Evolutionary conservation across 495 filamentous ascomycete species (phyloP).

Genomic region (Cercophora sp.): DNA sequence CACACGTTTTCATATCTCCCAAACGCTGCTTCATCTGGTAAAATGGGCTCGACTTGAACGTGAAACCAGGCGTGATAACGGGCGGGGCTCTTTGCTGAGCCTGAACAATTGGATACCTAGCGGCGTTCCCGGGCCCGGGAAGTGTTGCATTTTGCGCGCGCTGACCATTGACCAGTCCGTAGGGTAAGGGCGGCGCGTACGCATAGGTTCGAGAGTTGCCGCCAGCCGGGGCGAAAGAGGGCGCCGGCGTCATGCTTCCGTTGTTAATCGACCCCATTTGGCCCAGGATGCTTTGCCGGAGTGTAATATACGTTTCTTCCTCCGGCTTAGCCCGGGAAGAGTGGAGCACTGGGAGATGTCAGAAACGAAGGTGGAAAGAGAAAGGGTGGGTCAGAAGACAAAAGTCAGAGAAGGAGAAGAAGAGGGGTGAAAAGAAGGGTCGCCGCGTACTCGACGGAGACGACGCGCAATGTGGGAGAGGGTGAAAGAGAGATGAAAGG

Average conservation of each 20-base stretch:
- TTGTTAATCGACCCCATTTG: background rate
- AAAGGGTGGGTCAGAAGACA: background rate
- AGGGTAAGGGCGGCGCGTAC: no score
- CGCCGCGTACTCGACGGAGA: no score
- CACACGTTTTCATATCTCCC: slow-evolving; percentile 59
- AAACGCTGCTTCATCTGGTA: slow-evolving; percentile 60
- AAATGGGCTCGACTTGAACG: slow-evolving; percentile 77
- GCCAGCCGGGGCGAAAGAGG: slow-evolving; percentile 9
- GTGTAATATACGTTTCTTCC: no score
- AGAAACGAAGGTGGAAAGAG: background rate
- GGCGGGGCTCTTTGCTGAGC: background rate
- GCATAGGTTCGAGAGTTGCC: no score
- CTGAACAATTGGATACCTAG: background rate
- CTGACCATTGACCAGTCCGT: background rate
- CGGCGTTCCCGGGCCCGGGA: background rate
- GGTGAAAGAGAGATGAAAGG: slow-evolving; percentile 6
- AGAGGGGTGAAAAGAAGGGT: background rate
- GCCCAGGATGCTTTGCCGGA: slow-evolving; percentile 21
- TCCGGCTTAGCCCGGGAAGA: no score
- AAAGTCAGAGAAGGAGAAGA: background rate
- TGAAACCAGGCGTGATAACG: slow-evolving; percentile 14
- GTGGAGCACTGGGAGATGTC: slow-evolving; percentile 18
- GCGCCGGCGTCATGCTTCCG: background rate
- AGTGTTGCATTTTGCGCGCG: background rate
- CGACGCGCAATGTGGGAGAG: no score